Conservation (phyloP, 371 early-diverging fungal species). For the Cokeromyces recurvatus region DNA sequence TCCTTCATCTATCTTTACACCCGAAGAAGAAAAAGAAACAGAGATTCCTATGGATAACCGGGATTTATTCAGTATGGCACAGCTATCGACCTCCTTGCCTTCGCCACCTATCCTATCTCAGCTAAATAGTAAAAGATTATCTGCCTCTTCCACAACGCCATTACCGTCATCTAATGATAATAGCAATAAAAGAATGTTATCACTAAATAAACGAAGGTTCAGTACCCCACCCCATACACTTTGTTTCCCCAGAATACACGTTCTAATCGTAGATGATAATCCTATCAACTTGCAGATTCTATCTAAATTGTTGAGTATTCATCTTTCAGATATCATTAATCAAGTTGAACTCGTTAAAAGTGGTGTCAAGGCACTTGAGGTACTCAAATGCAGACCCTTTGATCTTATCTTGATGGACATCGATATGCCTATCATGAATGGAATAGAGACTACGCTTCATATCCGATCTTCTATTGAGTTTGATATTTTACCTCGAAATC, state of each 20-base stretch:
- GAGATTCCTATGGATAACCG: background rate
- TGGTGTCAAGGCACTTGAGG: conserved; percentile 42
- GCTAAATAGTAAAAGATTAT: background rate
- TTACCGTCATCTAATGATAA: conserved; percentile 1
- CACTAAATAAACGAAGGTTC: conserved; percentile 10
- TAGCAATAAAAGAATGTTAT: no score
- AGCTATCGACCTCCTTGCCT: conserved; percentile 15
- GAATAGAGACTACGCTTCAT: conserved; percentile 50
- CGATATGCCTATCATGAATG: conserved; percentile 60
- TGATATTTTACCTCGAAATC: conserved; percentile 47
- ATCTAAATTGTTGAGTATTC: conserved; percentile 43
- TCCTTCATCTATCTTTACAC: conserved; percentile 13
- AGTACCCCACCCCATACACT: conserved; percentile 7
- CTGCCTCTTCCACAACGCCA: conserved; percentile 9
- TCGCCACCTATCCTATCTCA: conserved; percentile 14
- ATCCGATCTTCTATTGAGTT: conserved; percentile 32
- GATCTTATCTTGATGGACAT: conserved; percentile 64
- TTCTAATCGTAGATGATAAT: conserved; percentile 59
- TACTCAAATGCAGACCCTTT: conserved; percentile 36
- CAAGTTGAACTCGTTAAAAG: conserved; percentile 39
- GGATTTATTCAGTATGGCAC: background rate
- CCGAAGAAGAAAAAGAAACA: background rate
- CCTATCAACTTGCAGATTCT: conserved; percentile 53
- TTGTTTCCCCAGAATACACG: conserved; percentile 7
- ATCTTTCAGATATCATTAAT: conserved; percentile 44